These are phyloP conservation scores for Diaporthe ampelina DNA, from an alignment of 2,329 filamentous ascomycete species.

Conservation along the genomic window DNA sequence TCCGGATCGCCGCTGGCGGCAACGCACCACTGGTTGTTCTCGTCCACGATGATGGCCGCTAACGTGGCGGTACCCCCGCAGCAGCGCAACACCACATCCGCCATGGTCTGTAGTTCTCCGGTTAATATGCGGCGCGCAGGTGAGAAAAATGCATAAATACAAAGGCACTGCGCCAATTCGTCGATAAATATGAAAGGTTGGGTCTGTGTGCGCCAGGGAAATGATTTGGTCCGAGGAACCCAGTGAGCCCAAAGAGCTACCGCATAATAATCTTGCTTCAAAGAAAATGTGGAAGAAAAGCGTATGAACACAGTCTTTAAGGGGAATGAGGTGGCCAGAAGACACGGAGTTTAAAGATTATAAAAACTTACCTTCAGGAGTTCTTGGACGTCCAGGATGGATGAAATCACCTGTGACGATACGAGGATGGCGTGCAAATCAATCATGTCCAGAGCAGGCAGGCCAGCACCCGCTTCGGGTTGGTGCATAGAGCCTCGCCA, in stretches of 20 bases:
- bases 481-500: slow-evolving; percentile 73
- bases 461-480: slow-evolving; percentile 70
- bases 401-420: slow-evolving; percentile 84
- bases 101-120: slow-evolving; percentile 71
- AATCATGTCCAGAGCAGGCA: slow-evolving; percentile 86
- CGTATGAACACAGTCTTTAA: background rate
- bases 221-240: too few species aligned
- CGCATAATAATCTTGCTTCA: background rate
- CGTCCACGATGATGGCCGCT: slow-evolving; percentile 81
- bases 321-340: background rate
- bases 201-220: background rate
- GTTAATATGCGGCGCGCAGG: background rate
- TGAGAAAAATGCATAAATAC: too few species aligned
- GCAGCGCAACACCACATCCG: slow-evolving; percentile 83
- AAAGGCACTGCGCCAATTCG: too few species aligned
- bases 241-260: background rate
- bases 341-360: background rate
- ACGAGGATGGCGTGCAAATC: slow-evolving; percentile 84
- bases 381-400: slow-evolving; percentile 81
- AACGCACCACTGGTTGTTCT: slow-evolving; percentile 78
- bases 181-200: background rate
- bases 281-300: background rate
- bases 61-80: slow-evolving; percentile 79
- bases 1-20: slow-evolving; percentile 82
- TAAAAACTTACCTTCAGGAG: slow-evolving; percentile 67